Base-by-base conservation (phyloP, 306 rosid genomes). In the Casuarina cunninghamiana region DNA sequence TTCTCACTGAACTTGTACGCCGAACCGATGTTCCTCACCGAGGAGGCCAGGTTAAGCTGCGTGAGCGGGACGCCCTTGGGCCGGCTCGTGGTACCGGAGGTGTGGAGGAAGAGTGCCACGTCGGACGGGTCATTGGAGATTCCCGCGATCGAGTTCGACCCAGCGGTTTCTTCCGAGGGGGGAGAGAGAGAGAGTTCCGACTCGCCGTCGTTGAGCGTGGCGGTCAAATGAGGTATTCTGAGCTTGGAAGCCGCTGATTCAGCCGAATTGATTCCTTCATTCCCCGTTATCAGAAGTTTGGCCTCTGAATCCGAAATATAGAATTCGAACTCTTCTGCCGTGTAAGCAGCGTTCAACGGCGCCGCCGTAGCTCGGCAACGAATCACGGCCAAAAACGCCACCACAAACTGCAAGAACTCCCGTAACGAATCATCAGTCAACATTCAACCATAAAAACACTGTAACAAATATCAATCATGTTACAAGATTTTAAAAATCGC, bases 1-100 rank as follows among this genome's bases (percentile, higher is more conserved):
- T 86, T 88, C 85, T 91, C 97, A 0, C 83, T 84, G 84, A 95
- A 84, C 69, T 73, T 86, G 90, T 95, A 95, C 15, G 90, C 96
- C 67, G 96, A 89, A 35, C 85, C 60, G 75, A 95, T 92, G 86
- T 95, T 95, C 9, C 50, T 32, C 0, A 91, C 97, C 0, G 97
- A 95, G 2, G 97, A 84, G 4, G 86, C 87, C 12, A 95, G 54
- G 21, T 95, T 95, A 77, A 86, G 97, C 86, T 95, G 98, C n/a
- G 88, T 89, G 74, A 95, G 72, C 1, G 97, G 98, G 1, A 95
- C 98, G 0, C 98, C 98, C 77, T 95, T 95, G 7, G 98, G 98
- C 0, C 98, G 90, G 81, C 97, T 95, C 35, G 98, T 95, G 65
- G 98, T 95, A 1, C 98, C 98, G 8, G 98, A 95, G 3, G 98